Percentiles rank a stretch among this genome's conserved stretches.
phyloP scores from a whole-genome alignment of 768 basidiomycete genomes.

The Termitomyces sp. region DNA sequence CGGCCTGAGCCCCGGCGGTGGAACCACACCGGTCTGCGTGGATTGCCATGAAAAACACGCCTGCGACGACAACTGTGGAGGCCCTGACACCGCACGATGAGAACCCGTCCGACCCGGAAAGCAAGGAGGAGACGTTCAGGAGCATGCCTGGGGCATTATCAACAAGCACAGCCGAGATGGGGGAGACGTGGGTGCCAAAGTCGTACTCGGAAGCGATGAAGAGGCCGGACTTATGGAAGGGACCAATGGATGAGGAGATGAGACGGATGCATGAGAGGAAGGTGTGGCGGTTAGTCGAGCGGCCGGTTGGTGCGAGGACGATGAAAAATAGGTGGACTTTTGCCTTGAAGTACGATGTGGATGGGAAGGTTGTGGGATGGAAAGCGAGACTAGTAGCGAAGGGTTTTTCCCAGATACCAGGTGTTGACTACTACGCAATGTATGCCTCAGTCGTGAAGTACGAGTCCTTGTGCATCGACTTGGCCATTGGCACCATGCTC shows the following conservation, averaged over 20 bases:
- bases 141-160: too few relatives aligned
- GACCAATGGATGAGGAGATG: neutral
- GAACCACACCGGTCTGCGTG: too few relatives aligned
- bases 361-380: neutral
- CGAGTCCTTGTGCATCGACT: neutral
- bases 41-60: too few relatives aligned
- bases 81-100: too few relatives aligned
- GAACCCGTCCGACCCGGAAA: too few relatives aligned
- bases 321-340: neutral
- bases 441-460: constrained; percentile 13
- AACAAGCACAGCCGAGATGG: too few relatives aligned
- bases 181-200: too few relatives aligned
- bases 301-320: neutral
- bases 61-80: too few relatives aligned
- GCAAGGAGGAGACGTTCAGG: too few relatives aligned
- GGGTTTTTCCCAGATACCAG: constrained; percentile 16
- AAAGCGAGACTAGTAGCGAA: neutral
- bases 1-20: too few relatives aligned
- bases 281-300: constrained; percentile 8
- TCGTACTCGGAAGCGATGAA: neutral
- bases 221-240: neutral
- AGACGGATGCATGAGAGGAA: neutral
- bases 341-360: too few relatives aligned
- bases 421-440: constrained; percentile 27
- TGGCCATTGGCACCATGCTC: neutral